Evolutionary conservation across 2,329 filamentous ascomycete species (phyloP), one percentile per base, ranked within the genome.

Genomic region (Colletotrichum liriopes): DNA sequence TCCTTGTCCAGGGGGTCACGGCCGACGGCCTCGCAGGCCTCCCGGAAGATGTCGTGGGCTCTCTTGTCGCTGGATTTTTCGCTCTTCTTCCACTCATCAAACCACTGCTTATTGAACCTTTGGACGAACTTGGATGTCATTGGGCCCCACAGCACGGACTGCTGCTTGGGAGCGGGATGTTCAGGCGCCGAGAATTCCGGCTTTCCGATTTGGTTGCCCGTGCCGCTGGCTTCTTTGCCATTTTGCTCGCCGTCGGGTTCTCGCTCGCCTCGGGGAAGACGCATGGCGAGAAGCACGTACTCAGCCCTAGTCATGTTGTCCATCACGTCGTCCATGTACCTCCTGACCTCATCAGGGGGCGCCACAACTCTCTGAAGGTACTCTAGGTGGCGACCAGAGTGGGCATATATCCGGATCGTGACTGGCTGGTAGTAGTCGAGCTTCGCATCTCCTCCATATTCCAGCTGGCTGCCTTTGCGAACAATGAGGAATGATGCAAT

Each of bases 401-500:
- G 83, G 0, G 89, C 85, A 68, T 86, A 87, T 32, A 93, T 80
- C 23, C 90, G 87, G 64, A 93, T 87, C 0, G 88, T 92, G 37
- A 95, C 87, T 2, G 93, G 93, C 75, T 95, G 92, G 78, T 94
- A 96, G 81, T 93, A 94, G 77, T 94, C 91, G 16, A 92, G 81
- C 11, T 85, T 82, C 1, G 89, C 89, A 73, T 92, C 89, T n/a
- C 88, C 89, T 67, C 88, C 86, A 70, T 91, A 90, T 75, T 93
- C 91, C 1, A 90, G 88, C n/a, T 84, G 86, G 75, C 90, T 92
- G 39, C 91, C 93, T 79, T 92, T 92, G 60, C 93, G 91, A 7
- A 94, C 92, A 71, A 95, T 90, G 14, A 96, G 84, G 78, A 96
- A 96, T 1, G 93, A 95, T 3, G 92, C 92, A 54, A 94, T 87